Conservation (phyloP, 345 rosid genomes). For the Salix exigua region DNA sequence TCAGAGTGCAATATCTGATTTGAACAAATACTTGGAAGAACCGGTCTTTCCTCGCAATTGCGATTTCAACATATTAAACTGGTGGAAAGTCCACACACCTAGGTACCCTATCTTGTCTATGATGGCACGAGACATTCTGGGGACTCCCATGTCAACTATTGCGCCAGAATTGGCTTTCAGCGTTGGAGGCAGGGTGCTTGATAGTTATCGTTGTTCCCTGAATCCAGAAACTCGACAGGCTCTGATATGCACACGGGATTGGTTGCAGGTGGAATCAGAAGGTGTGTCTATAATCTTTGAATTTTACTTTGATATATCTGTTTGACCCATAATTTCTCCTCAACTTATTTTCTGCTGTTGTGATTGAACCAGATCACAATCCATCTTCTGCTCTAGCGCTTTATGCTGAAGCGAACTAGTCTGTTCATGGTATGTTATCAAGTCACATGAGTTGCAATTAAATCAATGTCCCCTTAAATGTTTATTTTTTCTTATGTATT, state of each 20-base stretch:
- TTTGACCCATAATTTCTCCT: background rate
- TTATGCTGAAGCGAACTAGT: constrained; percentile 26
- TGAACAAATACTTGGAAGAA: constrained; percentile 88
- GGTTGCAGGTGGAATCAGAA: constrained; percentile 60
- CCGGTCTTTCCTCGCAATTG: constrained; percentile 80
- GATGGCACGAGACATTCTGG: constrained; percentile 91
- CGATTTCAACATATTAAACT: constrained; percentile 77
- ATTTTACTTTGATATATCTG: background rate
- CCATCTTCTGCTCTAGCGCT: constrained; percentile 40
- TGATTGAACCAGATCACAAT: constrained; percentile 29
- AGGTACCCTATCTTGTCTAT: constrained; percentile 86
- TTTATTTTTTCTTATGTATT: background rate
- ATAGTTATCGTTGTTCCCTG: constrained; percentile 49
- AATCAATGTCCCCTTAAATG: background rate
- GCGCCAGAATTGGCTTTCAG: constrained; percentile 51
- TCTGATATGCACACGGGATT: constrained; percentile 77
- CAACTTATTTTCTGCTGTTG: constrained; percentile 2
- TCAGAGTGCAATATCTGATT: constrained; percentile 56
- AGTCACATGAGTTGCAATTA: constrained; percentile 1
- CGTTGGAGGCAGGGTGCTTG: constrained; percentile 55
- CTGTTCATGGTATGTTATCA: constrained; percentile 24
- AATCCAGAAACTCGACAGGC: constrained; percentile 71
- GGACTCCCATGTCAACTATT: constrained; percentile 74
- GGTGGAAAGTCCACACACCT: constrained; percentile 98
- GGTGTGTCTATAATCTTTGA: constrained; percentile 33